Percentiles rank a stretch among this genome's conserved stretches.
Evolutionary conservation across 2,329 filamentous ascomycete species (phyloP).

Genomic region (Hypocreales sp.): DNA sequence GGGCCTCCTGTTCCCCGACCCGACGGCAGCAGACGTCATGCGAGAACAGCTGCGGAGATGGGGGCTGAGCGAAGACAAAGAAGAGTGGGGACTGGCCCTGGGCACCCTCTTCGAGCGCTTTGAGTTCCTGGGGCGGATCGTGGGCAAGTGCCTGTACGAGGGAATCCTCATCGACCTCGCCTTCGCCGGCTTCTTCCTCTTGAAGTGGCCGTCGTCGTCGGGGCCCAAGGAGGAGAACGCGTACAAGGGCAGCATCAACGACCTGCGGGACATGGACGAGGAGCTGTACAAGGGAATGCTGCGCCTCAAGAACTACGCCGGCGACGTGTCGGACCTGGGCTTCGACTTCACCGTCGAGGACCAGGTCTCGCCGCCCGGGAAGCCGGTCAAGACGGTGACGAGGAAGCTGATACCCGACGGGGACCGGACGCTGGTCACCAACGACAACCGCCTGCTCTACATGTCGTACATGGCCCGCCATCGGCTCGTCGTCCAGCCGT

Average conservation of each 20-base stretch:
- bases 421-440: constrained; percentile 65
- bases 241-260: constrained; percentile 88
- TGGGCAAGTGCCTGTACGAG: constrained; percentile 96
- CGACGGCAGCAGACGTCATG: constrained; percentile 55
- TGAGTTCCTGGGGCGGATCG: constrained; percentile 82
- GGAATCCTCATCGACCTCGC: constrained; percentile 85
- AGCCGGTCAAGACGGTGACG: constrained; percentile 46
- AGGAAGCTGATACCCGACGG: constrained; percentile 65
- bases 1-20: constrained; percentile 80
- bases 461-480: constrained; percentile 84
- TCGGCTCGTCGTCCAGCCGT: constrained; percentile 66
- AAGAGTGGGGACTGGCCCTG: constrained; percentile 41
- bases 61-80: constrained; percentile 34
- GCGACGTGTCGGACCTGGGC: constrained; percentile 53
- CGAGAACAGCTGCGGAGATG: constrained; percentile 38
- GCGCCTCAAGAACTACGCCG: constrained; percentile 70
- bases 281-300: constrained; percentile 76
- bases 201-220: constrained; percentile 84
- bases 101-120: constrained; percentile 54
- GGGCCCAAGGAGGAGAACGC: constrained; percentile 47
- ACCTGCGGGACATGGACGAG: constrained; percentile 82
- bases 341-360: constrained; percentile 87
- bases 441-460: constrained; percentile 86
- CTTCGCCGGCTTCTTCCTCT: constrained; percentile 89
- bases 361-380: constrained; percentile 30